These are phyloP conservation scores for Akebia trifoliata DNA, from an alignment of 164 flowering plant genomes.

Conservation along the genomic window DNA sequence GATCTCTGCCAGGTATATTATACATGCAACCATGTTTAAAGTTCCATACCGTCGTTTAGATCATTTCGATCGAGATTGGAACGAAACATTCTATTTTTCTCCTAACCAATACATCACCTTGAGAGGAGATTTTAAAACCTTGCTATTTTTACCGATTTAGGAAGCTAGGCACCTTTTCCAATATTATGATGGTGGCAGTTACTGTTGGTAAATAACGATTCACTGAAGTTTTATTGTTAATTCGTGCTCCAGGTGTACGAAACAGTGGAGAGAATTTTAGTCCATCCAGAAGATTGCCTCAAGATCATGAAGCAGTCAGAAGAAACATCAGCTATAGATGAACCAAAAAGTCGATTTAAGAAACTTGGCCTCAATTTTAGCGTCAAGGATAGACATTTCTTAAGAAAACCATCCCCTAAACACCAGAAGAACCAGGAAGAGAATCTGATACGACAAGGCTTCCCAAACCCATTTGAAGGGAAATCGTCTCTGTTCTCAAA, in stretches of 20 bases:
- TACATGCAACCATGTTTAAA: neutral
- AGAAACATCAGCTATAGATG: constrained; percentile 37
- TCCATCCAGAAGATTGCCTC: constrained; percentile 58
- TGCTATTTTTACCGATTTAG: too few relatives aligned
- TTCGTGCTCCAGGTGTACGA: constrained; percentile 61
- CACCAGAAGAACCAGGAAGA: constrained; percentile 32
- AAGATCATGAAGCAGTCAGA: constrained; percentile 51
- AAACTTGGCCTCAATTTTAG: constrained; percentile 55
- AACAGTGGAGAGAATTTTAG: constrained; percentile 65
- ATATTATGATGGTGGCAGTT: too few relatives aligned
- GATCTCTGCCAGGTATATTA: constrained; percentile 73
- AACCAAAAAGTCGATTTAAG: constrained; percentile 53
- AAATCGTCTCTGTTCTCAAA: constrained; percentile 60
- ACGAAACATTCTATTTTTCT: too few relatives aligned
- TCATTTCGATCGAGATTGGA: neutral
- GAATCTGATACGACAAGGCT: constrained; percentile 25
- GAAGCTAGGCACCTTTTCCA: too few relatives aligned
- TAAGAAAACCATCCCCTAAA: constrained; percentile 29
- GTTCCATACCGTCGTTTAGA: neutral
- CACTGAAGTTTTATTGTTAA: neutral
- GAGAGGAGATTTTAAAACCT: too few relatives aligned
- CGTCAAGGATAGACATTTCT: constrained; percentile 43
- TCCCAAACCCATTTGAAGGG: constrained; percentile 48
- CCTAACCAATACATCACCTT: too few relatives aligned
- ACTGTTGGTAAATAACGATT: too few relatives aligned